Percentiles rank a stretch among this genome's conserved stretches.
phyloP scores from a whole-genome alignment of 768 basidiomycete genomes.

The Dendrothele bispora region DNA sequence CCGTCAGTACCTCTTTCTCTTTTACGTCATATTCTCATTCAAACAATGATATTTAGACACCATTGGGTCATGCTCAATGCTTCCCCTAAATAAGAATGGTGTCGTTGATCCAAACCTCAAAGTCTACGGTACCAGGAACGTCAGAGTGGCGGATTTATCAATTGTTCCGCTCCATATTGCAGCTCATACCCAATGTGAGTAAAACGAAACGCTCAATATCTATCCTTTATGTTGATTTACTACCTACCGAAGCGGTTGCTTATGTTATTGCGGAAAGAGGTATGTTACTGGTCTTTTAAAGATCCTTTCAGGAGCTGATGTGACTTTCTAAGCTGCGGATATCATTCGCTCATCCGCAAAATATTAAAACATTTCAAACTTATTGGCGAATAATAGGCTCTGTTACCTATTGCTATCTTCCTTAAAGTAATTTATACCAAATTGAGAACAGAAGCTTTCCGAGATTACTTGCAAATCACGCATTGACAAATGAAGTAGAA shows the following conservation, averaged over 20 bases:
- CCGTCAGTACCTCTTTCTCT: slow-evolving; percentile 18
- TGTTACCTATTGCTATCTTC: no score
- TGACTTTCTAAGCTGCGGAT: neutral
- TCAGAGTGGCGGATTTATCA: slow-evolving; percentile 58
- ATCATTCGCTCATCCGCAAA: no score
- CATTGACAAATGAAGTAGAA: no score
- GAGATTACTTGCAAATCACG: no score
- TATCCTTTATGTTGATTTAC: no score
- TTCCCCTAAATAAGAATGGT: slow-evolving; percentile 48
- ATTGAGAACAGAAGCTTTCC: no score
- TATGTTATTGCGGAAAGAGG: slow-evolving; percentile 52
- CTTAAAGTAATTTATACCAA: no score
- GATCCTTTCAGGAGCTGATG: neutral
- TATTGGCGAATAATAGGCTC: no score
- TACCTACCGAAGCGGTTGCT: slow-evolving; percentile 32
- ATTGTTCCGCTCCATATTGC: slow-evolving; percentile 52
- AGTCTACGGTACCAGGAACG: slow-evolving; percentile 57
- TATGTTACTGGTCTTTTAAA: slow-evolving; percentile 13
- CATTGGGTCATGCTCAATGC: slow-evolving; percentile 51
- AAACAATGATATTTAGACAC: slow-evolving; percentile 33
- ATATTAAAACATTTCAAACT: no score
- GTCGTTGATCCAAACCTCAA: slow-evolving; percentile 51
- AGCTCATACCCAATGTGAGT: slow-evolving; percentile 44
- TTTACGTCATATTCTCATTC: slow-evolving; percentile 17
- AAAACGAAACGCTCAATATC: neutral